Evolutionary conservation across 2,329 filamentous ascomycete genomes (phyloP), one percentile per base, ranked within the genome.

Genomic region (Aspergillus arachidicola): DNA sequence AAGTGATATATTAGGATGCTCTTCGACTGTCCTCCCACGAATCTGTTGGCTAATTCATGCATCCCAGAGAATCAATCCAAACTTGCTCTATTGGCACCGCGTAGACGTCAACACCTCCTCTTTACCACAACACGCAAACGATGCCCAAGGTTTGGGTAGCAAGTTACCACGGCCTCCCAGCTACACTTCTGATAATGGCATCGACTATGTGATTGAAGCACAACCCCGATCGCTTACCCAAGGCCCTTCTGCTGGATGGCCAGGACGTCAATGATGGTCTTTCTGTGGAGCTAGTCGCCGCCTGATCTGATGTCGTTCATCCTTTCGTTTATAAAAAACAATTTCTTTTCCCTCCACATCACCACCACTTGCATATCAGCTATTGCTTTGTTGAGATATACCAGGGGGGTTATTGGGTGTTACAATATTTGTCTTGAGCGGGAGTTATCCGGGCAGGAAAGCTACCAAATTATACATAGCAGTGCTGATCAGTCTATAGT

Each of bases 51-150:
- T 68, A 57, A 66, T 36, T 57, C 9, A 26, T 56, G 2, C 21
- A 26, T 45, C 45, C 32, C 70, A 91, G 86, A 85, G 91, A 55
- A 90, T 93, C 36, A 91, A 96, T 71, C 93, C 93, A 1, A 87
- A 94, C 72, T 83, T 92, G 16, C 83, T 96, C 30, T 93, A 91
- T 74, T 96, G 92, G 92, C 88, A 91, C 76, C 86, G 90, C 43
- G 90, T 88, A 68, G 60, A 71, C 66, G 63, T 67, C n/a, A 51
- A 59, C 46, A 38, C 45, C 26, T 45, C 30, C 6, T 28, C 55
- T 36, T 28, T 45, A n/a, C 43, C 26, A 3, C 55, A 54, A 45
- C 50, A 41, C 30, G 23, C 21, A 28, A 59, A 61, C 23, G 45
- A 56, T n/a, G 43, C 16, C 23, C 55, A 63, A 48, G 62, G 45